Evolutionary conservation across 768 basidiomycete species (phyloP).

Genomic region (Arthromyces matolae): DNA sequence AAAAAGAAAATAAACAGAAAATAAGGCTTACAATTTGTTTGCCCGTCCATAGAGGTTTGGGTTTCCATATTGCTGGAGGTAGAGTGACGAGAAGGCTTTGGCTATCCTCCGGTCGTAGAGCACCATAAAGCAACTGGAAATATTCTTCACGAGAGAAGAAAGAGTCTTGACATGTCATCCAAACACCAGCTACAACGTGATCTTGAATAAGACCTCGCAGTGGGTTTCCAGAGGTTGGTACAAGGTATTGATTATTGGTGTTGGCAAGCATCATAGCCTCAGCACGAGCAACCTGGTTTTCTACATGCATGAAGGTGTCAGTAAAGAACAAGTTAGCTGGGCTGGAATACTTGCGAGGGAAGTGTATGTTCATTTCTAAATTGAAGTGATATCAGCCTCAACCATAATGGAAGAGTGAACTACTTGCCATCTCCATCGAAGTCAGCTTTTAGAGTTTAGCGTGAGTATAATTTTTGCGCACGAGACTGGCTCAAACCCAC

Average conservation of each 20-base stretch:
- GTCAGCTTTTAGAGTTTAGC: conserved; percentile 50
- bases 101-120: conserved; percentile 85
- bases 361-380: conserved; percentile 99
- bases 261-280: conserved; percentile 95
- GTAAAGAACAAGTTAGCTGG: background rate
- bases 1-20: background rate
- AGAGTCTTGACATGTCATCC: conserved; percentile 95
- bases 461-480: background rate
- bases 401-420: background rate
- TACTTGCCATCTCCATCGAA: conserved; percentile 85
- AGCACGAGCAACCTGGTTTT: conserved; percentile 92
- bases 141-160: conserved; percentile 97
- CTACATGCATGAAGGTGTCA: conserved; percentile 34
- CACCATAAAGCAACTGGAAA: conserved; percentile 92
- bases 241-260: conserved; percentile 98
- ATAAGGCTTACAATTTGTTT: conserved; percentile 80
- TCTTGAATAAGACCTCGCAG: conserved; percentile 98
- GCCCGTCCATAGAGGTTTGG: conserved; percentile 90
- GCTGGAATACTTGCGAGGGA: conserved; percentile 70
- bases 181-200: conserved; percentile 97
- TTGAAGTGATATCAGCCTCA: conserved; percentile 12
- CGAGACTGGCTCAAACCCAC: conserved; percentile 43
- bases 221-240: conserved; percentile 96
- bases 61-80: conserved; percentile 91
- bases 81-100: conserved; percentile 70